phyloP scores from a whole-genome alignment of 129 eudicot species.

The Arctium minus region DNA sequence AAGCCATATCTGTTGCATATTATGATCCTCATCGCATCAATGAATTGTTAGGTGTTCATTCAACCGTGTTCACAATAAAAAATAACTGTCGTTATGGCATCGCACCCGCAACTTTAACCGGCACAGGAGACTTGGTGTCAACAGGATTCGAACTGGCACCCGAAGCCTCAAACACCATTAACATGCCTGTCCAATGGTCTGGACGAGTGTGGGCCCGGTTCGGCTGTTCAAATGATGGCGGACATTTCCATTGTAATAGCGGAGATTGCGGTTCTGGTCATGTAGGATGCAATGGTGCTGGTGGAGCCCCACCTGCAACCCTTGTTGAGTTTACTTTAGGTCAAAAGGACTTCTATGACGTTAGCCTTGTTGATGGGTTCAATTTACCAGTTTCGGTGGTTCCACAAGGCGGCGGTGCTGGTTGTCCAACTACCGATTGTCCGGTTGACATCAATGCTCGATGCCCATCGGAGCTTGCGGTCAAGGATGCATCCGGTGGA shows the following conservation, averaged over 20 bases:
- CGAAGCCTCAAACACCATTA: constrained; percentile 18
- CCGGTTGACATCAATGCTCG: constrained; percentile 35
- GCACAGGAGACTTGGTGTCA: constrained; percentile 20
- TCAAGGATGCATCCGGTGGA: constrained; percentile 25
- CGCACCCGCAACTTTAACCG: constrained; percentile 45
- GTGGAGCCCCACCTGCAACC: constrained; percentile 42
- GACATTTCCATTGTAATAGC: constrained; percentile 12
- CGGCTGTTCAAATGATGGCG: constrained; percentile 25
- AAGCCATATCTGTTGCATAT: too few relatives aligned
- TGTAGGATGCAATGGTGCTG: constrained; percentile 44
- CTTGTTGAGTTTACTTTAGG: constrained; percentile 45
- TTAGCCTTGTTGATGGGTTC: constrained; percentile 67
- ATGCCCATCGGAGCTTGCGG: constrained; percentile 40
- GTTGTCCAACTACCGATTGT: constrained; percentile 30
- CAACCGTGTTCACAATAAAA: constrained; percentile 31
- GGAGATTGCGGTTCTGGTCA: constrained; percentile 51
- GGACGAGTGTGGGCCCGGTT: constrained; percentile 55
- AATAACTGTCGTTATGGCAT: constrained; percentile 38
- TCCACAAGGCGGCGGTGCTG: constrained; percentile 11
- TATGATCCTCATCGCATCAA: too few relatives aligned
- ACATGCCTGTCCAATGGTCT: constrained; percentile 36
- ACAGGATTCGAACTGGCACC: constrained; percentile 29
- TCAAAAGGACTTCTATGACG: constrained; percentile 40
- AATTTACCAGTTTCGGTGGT: constrained; percentile 36
- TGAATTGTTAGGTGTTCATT: constrained; percentile 18